Evolutionary conservation across 2,329 filamentous ascomycete species (phyloP).

Genomic region (Akanthomyces uredinophilus): DNA sequence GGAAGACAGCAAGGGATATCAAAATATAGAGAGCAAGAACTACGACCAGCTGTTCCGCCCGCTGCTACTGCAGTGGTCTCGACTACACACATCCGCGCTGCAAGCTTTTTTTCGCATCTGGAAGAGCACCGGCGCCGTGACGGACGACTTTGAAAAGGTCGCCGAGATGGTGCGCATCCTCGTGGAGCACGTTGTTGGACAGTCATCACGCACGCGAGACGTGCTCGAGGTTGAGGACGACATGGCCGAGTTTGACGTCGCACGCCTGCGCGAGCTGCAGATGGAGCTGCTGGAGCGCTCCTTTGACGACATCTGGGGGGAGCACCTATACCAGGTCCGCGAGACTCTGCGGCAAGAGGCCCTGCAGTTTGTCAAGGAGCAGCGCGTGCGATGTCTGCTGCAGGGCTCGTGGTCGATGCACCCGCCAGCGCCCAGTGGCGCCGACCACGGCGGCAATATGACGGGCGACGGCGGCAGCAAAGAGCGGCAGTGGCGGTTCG

Average conservation of each 20-base stretch:
- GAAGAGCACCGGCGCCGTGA: slow-evolving; percentile 80
- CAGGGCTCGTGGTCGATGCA: slow-evolving; percentile 82
- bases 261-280: slow-evolving; percentile 74
- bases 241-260: slow-evolving; percentile 75
- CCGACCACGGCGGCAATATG: slow-evolving; percentile 30
- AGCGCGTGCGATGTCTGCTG: slow-evolving; percentile 83
- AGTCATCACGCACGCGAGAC: slow-evolving; percentile 74
- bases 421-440: slow-evolving; percentile 31
- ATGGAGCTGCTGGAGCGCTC: slow-evolving; percentile 89
- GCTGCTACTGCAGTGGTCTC: slow-evolving; percentile 85
- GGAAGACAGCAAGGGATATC: slow-evolving; percentile 71
- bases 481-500: slow-evolving; percentile 64
- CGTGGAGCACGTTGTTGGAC: slow-evolving; percentile 82
- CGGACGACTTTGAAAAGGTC: slow-evolving; percentile 90
- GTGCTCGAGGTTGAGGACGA: slow-evolving; percentile 87
- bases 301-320: slow-evolving; percentile 92
- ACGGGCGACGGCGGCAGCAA: slow-evolving; percentile 31
- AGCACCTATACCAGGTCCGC: slow-evolving; percentile 82
- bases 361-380: slow-evolving; percentile 93
- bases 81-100: slow-evolving; percentile 78
- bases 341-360: slow-evolving; percentile 89
- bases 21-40: slow-evolving; percentile 68
- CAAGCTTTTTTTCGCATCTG: slow-evolving; percentile 87
- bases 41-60: slow-evolving; percentile 85
- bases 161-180: slow-evolving; percentile 86